These are phyloP conservation scores for Mycena rosella DNA, from an alignment of 768 basidiomycete species.

Conservation along the genomic window DNA sequence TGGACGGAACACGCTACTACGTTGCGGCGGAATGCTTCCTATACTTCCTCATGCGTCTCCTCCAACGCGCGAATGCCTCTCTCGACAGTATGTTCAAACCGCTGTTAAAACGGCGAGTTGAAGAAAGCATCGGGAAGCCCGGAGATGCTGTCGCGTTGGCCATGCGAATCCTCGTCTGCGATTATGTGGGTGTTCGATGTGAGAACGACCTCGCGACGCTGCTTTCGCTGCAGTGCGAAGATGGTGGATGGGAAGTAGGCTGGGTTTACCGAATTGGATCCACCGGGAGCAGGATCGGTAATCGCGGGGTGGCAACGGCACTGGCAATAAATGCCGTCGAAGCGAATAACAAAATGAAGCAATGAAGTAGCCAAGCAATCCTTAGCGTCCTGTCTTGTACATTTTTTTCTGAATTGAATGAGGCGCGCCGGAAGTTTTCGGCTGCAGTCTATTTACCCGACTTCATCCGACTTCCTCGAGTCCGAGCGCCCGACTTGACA, in stretches of 20 bases:
- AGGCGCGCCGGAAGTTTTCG: too few species aligned
- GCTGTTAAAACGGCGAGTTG: slow-evolving; percentile 41
- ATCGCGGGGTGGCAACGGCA: slow-evolving; percentile 56
- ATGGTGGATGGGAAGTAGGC: slow-evolving; percentile 55
- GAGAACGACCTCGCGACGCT: slow-evolving; percentile 47
- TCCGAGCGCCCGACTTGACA: too few species aligned
- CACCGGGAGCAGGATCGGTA: slow-evolving; percentile 49
- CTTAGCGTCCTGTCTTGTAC: too few species aligned
- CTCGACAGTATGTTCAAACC: slow-evolving; percentile 30
- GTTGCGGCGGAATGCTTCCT: slow-evolving; percentile 51
- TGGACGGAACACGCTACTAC: slow-evolving; percentile 59
- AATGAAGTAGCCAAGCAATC: too few species aligned
- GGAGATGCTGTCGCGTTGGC: slow-evolving; percentile 55
- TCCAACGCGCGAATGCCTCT: slow-evolving; percentile 35
- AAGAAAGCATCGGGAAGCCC: slow-evolving; percentile 47
- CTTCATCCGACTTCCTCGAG: too few species aligned
- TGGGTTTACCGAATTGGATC: slow-evolving; percentile 54
- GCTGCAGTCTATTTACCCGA: too few species aligned
- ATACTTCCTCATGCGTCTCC: slow-evolving; percentile 53
- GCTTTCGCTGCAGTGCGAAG: slow-evolving; percentile 49
- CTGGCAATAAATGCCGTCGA: slow-evolving; percentile 35
- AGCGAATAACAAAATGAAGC: too few species aligned
- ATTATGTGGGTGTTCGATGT: slow-evolving; percentile 41
- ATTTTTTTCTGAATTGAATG: too few species aligned
- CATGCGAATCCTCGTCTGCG: slow-evolving; percentile 54